Base-by-base conservation (phyloP, 345 rosid species). In the Pugionium dolabratum region DNA sequence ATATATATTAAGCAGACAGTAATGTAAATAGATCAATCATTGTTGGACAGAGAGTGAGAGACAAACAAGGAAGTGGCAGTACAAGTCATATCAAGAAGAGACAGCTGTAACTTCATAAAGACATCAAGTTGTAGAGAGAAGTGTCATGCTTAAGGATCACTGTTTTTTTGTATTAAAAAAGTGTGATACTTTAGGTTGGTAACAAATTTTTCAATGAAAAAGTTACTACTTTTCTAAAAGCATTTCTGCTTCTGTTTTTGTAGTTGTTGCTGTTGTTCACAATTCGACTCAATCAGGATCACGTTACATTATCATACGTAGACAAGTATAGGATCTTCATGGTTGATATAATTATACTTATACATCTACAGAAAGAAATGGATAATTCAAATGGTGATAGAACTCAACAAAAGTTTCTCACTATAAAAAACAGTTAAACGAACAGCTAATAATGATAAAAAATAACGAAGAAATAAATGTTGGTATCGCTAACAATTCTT, bases 1-100 rank as follows among this genome's bases (percentile, higher is more conserved):
- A n/a, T 31, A 18, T 57, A 41, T 5, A 33, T 43, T 11, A 26
- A 49, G 40, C 45, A 35, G 32, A 35, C 26, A 46, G 26, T 50
- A 50, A 11, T 40, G 36, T 31, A 43, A 11, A 42, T 58, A 72
- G 66, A 51, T 65, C 71, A 72, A 65, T 72, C 71, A 72, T 72
- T 42, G 35, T 52, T 69, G 69, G 65, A 46, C 51, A 63, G 55
- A 59, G 63, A 28, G 57, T 29, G 45, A 43, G 42, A 54, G 67
- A 54, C 51, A 71, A 67, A 56, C 74, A 29, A 48, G 44, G 48
- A 40, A 62, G 69, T 62, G 58, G 70, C 70, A 64, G 64, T 64
- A 64, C 70, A 71, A 71, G 75, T 71, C 75, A 71, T 71, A 47
- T 71, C 75, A 57, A 64, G 75, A 56, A 71, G 69, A 56, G 76